These are phyloP conservation scores for Pueraria montana DNA, from an alignment of 306 rosid species.

Conservation along the genomic window DNA sequence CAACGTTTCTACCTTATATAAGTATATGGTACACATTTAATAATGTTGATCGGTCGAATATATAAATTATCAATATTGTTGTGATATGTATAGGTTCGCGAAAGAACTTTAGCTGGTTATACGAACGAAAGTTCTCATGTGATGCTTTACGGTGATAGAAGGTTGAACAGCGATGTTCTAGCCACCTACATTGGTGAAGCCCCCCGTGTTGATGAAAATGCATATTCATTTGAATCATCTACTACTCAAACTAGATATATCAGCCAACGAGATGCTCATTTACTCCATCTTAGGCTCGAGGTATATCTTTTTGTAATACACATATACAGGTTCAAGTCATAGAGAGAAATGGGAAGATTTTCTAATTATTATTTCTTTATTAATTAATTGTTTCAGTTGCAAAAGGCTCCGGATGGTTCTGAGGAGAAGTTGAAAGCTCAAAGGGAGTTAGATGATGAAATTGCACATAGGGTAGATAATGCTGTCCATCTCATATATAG, in stretches of 20 bases:
- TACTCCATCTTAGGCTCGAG: slow-evolving; percentile 59
- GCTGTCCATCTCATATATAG: slow-evolving; percentile 48
- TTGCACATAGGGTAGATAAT: slow-evolving; percentile 52
- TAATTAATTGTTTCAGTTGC: slow-evolving; percentile 53
- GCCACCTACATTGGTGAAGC: slow-evolving; percentile 57
- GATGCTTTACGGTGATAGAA: slow-evolving; percentile 63
- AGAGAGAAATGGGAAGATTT: background rate
- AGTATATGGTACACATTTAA: background rate
- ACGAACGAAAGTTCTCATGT: slow-evolving; percentile 50
- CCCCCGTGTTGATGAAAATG: background rate
- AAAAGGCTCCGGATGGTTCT: slow-evolving; percentile 54
- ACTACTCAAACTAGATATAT: slow-evolving; percentile 1
- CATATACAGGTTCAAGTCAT: too few relatives aligned
- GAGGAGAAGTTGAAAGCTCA: slow-evolving; percentile 53
- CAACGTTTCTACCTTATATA: too few relatives aligned
- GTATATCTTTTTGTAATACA: too few relatives aligned
- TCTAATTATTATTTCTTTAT: background rate
- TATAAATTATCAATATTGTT: background rate
- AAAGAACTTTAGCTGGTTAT: slow-evolving; percentile 47
- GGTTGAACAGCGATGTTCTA: slow-evolving; percentile 31
- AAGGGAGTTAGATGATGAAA: slow-evolving; percentile 49
- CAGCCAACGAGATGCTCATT: slow-evolving; percentile 59
- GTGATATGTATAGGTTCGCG: slow-evolving; percentile 53
- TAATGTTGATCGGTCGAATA: background rate
- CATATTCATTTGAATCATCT: slow-evolving; percentile 9